A percentile compares a stretch with the other conserved stretches of the same genome.
Evolutionary conservation across 345 rosid species (phyloP).

Genomic region (Geranium brycei): DNA sequence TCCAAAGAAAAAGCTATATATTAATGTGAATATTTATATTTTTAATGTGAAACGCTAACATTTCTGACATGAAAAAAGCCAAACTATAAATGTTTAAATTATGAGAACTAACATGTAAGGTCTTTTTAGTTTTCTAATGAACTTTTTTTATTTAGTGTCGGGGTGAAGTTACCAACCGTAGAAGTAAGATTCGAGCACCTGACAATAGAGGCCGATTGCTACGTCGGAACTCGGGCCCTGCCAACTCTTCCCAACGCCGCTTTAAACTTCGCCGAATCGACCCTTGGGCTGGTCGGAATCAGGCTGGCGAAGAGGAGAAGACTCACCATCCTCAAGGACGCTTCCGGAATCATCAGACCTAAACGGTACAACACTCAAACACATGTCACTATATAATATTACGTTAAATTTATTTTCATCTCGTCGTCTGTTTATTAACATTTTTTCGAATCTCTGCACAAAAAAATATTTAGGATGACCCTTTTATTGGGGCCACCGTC

Average conservation of each 20-base stretch:
- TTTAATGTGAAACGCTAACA: no score
- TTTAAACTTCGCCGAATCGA: constrained; percentile 57
- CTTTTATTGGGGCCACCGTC: constrained; percentile 82
- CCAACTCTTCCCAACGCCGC: constrained; percentile 66
- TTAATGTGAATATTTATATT: no score
- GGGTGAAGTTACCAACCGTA: constrained; percentile 64
- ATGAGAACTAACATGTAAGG: no score
- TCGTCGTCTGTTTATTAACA: no score
- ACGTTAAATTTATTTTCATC: no score
- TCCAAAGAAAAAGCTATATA: no score
- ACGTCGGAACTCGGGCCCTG: constrained; percentile 67
- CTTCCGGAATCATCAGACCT: constrained; percentile 61
- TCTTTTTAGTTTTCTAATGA: no score
- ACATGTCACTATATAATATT: no score
- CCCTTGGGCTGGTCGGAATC: constrained; percentile 41
- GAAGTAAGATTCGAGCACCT: constrained; percentile 65
- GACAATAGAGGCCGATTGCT: constrained; percentile 59
- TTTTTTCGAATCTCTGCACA: no score
- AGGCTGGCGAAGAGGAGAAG: constrained; percentile 46
- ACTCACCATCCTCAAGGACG: constrained; percentile 71
- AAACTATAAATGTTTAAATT: no score
- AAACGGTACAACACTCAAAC: no score
- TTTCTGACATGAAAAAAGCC: no score
- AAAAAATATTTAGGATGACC: constrained; percentile 53
- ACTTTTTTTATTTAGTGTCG: constrained; percentile 43